Percentiles rank a stretch among this genome's conserved stretches.
Conservation (phyloP, 306 rosid species). For the Pyrus betulifolia region DNA sequence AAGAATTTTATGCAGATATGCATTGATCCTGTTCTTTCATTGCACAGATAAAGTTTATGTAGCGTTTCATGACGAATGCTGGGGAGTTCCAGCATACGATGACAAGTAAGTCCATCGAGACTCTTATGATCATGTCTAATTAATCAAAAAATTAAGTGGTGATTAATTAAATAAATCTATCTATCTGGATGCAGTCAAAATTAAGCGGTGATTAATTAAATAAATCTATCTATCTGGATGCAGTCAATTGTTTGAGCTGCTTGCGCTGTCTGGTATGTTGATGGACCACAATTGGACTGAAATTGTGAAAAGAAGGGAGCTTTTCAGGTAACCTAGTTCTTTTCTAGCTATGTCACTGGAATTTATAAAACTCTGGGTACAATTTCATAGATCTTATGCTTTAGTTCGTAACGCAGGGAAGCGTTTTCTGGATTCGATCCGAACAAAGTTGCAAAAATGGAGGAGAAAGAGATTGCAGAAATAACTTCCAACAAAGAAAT, state of each 20-base stretch:
- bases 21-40: background rate
- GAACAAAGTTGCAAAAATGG: slow-evolving; percentile 71
- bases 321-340: slow-evolving; percentile 44
- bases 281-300: slow-evolving; percentile 99
- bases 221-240: background rate
- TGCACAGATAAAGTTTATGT: slow-evolving; percentile 66
- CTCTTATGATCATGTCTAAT: background rate
- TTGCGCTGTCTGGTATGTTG: slow-evolving; percentile 87
- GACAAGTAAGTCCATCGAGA: slow-evolving; percentile 52
- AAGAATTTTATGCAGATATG: background rate
- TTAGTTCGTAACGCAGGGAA: slow-evolving; percentile 34
- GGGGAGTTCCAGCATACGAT: slow-evolving; percentile 95
- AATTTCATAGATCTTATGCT: background rate
- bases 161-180: background rate
- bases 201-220: background rate
- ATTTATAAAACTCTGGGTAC: background rate
- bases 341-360: background rate
- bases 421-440: slow-evolving; percentile 78
- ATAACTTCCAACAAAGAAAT: slow-evolving; percentile 63
- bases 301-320: slow-evolving; percentile 77
- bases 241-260: slow-evolving; percentile 95
- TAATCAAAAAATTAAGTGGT: background rate
- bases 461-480: slow-evolving; percentile 67
- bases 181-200: slow-evolving; percentile 40
- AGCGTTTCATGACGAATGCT: slow-evolving; percentile 89